A percentile compares a stretch with the other conserved stretches of the same genome.
Evolutionary conservation across 2,329 filamentous ascomycete genomes (phyloP).

Genomic region (Scopulariopsis brevicaulis): DNA sequence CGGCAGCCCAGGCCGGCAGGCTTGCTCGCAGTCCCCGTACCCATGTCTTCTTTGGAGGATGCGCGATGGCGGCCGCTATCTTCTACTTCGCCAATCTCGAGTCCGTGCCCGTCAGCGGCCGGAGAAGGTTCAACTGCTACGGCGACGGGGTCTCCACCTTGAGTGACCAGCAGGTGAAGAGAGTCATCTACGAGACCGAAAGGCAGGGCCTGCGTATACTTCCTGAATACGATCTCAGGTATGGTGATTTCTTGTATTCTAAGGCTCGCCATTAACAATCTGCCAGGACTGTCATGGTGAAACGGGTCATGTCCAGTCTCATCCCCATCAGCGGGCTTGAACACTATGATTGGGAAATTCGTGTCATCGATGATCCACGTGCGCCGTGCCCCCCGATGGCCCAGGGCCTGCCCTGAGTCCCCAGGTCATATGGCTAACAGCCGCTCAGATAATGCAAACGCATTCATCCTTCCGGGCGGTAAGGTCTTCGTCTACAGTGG

Average conservation of each 20-base stretch:
- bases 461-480: conserved; percentile 67
- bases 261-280: not conserved
- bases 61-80: conserved; percentile 28
- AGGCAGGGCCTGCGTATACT: conserved; percentile 43
- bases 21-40: conserved; percentile 23
- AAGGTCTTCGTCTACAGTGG: conserved; percentile 74
- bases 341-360: conserved; percentile 55
- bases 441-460: conserved; percentile 46
- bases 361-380: conserved; percentile 58
- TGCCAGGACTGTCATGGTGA: conserved; percentile 37
- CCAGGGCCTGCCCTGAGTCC: not conserved
- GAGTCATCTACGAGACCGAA: conserved; percentile 42
- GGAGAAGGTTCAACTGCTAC: conserved; percentile 63
- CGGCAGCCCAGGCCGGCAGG: conserved; percentile 17
- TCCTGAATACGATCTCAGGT: conserved; percentile 40
- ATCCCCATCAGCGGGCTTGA: conserved; percentile 55
- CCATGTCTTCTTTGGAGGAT: conserved; percentile 25
- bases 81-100: conserved; percentile 64
- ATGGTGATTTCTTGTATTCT: not conserved
- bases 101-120: conserved; percentile 60
- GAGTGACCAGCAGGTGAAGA: conserved; percentile 45
- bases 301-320: conserved; percentile 52
- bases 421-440: not conserved
- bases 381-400: conserved; percentile 9
- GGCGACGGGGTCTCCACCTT: conserved; percentile 26